Evolutionary conservation across 306 rosid species (phyloP), one percentile per base, ranked within the genome.

Genomic region (Dryas drummondii): DNA sequence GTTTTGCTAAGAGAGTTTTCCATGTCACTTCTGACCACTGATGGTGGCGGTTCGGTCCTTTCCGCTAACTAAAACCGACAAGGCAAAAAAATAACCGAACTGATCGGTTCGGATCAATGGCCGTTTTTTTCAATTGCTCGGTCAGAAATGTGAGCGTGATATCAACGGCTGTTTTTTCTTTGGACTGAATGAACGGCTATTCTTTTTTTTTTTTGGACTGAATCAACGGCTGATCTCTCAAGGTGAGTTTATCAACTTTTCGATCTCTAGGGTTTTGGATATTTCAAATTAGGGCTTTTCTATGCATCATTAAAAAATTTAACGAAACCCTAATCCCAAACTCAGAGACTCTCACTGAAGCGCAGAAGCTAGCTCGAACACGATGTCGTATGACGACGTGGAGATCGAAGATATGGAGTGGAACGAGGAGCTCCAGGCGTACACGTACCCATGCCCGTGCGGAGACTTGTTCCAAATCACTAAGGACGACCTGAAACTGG

Each of bases 401-500:
- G 99, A 94, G 88, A 94, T 94, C 50, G 99, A 94, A 65, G 99
- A 94, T 80, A 94, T 94, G 99, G 97, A 92, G 80, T 94, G 99
- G 99, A 94, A 86, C 71, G 83, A 86, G 26, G 96, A 92, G 78
- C 84, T 90, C 22, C 88, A 90, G 76, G 87, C 93, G 1, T 94
- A 81, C 87, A 92, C 97, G 4, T 94, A 91, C 75, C 97, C 97
- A 0, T 94, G 99, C 68, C 99, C 99, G 0, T 94, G 99, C 76
- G 99, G 99, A 1, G 99, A 94, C 88, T 82, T 94, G 22, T 92
- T 94, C 77, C 97, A 94, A 70, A 92, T 94, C 76, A 88, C 97
- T 2, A 90, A 83, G 84, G 97, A 90, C n/a, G 97, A 94, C 44
- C 97, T 94, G 9, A 83, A 73, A 67, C 87, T 94, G 42, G 97